Base-by-base conservation (phyloP, 371 early-diverging fungal genomes). In the Conidiobolus incongruus region DNA sequence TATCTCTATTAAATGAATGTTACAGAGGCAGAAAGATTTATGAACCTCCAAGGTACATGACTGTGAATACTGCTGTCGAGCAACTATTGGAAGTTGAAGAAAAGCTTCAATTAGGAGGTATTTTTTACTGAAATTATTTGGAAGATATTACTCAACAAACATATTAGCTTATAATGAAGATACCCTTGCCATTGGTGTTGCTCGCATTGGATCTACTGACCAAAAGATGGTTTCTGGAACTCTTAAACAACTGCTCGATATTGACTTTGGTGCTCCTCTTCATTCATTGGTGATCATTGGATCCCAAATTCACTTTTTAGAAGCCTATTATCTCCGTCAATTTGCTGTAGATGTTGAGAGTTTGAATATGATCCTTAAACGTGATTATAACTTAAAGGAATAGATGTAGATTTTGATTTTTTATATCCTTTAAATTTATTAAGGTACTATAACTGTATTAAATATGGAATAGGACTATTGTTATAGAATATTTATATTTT, bases 41-140 rank as follows among this genome's bases (percentile, higher is more conserved):
- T 61, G 93, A 94, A 57, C 92, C 94, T 15, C 92, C 96, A 48
- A 68, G 97, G 30, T 99, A 75, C 69, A 99, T 99, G 99, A 86
- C 88, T 8, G 80, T 90, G 40, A 88, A 89, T 60, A 78, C 77
- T 52, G 94, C 95, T 19, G 70, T 88, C 11, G 74, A 81, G 46
- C 98, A 98, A 59, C 63, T 97, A 41, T 61, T 95, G 21, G 92
- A 94, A 60, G 67, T 87, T 38, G 93, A 90, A 59, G 80, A 82
- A 34, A 65, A 60, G 17, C 68, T 78, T 29, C 45, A 53, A 4
- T 75, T 72, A 51, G 66, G 72, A 20, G 55, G 64, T 65, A 44
- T 19, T 40, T 3, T 21, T n/a, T n/a, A n/a, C n/a, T n/a, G n/a
- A n/a, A n/a, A n/a, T n/a, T n/a, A n/a, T n/a, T n/a, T n/a, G n/a